These are phyloP conservation scores for Leccinum broughii DNA, from an alignment of 768 basidiomycete genomes.

Conservation along the genomic window DNA sequence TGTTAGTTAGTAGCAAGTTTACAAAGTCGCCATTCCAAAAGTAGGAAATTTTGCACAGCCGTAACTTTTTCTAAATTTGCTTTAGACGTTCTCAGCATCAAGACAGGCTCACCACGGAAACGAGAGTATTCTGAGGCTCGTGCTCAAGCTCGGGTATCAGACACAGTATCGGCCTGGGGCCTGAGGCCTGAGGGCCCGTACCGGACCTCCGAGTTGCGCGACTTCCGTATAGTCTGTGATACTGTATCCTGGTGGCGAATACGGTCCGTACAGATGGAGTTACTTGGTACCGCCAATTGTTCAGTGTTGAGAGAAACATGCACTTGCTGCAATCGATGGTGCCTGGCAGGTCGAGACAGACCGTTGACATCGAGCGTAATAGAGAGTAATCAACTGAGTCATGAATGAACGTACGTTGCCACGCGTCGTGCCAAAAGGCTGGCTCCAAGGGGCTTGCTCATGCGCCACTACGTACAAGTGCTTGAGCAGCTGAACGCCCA, in stretches of 20 bases:
- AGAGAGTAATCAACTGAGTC: neutral
- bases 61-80: neutral
- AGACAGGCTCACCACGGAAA: neutral
- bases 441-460: constrained; percentile 17
- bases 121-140: neutral
- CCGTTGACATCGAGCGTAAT: neutral
- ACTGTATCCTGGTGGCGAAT: too few species aligned
- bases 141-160: neutral
- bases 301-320: neutral
- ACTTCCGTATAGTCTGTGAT: neutral
- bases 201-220: neutral
- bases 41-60: neutral
- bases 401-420: neutral
- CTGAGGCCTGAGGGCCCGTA: neutral
- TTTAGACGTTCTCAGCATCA: neutral
- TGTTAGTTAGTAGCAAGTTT: neutral
- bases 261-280: neutral
- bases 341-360: neutral
- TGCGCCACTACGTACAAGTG: constrained; percentile 36
- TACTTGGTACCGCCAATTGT: too few species aligned
- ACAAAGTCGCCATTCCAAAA: neutral
- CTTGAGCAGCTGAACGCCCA: constrained; percentile 47
- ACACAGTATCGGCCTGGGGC: neutral
- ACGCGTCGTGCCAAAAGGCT: constrained; percentile 9
- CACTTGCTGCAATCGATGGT: neutral